Conservation (phyloP, 176 grass and related monocot species). For the Aegilops bicornis region DNA sequence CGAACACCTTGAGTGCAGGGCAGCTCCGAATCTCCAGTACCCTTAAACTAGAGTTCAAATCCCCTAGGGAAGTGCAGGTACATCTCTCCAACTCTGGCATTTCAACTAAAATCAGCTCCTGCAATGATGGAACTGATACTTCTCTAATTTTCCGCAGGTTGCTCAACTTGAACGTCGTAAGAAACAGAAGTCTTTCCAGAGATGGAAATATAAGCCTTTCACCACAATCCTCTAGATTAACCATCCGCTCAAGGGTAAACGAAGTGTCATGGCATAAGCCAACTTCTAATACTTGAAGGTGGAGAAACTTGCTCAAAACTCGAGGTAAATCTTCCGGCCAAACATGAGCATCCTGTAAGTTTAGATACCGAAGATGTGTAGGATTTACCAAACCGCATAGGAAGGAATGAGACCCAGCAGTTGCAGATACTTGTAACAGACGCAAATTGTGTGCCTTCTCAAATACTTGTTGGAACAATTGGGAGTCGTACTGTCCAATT, state of each 20-base stretch:
- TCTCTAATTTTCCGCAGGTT: neutral
- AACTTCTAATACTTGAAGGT: neutral
- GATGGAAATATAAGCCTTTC: neutral
- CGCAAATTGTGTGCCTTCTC: too few species aligned
- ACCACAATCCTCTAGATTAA: constrained; percentile 21
- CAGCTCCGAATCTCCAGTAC: too few species aligned
- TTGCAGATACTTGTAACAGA: too few species aligned
- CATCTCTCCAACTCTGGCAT: constrained; percentile 23
- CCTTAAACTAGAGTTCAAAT: constrained; percentile 3
- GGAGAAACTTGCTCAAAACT: too few species aligned
- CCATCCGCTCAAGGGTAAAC: constrained; percentile 10
- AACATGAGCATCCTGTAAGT: too few species aligned
- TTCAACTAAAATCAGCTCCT: constrained; percentile 5
- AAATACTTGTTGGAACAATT: too few species aligned
- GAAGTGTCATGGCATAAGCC: neutral
- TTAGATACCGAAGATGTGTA: too few species aligned
- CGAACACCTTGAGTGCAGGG: too few species aligned
- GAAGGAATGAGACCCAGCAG: too few species aligned
- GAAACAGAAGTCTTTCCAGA: neutral
- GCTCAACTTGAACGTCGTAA: neutral
- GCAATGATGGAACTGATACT: constrained; percentile 20
- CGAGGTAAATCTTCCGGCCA: too few species aligned
- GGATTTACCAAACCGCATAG: too few species aligned
- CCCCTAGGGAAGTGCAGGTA: neutral
- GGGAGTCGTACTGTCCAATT: too few species aligned